These are phyloP conservation scores for Naumovozyma baii DNA, from an alignment of 805 yeast genomes.

Conservation along the genomic window DNA sequence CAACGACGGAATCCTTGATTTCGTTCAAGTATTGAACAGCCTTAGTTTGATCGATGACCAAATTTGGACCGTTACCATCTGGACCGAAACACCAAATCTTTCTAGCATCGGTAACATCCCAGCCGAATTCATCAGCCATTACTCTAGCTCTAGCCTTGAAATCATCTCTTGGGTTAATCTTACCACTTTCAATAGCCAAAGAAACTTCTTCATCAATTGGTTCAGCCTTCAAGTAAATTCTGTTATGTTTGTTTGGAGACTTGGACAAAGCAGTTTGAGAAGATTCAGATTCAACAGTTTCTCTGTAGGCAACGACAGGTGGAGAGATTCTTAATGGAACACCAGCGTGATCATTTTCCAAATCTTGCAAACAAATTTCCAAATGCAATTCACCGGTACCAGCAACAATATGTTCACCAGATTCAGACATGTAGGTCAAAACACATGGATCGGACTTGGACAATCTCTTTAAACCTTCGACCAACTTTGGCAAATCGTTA, in stretches of 20 bases:
- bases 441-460: slow-evolving; percentile 99
- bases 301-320: slow-evolving; percentile 98
- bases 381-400: slow-evolving; percentile 99
- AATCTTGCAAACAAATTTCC: slow-evolving; percentile 93
- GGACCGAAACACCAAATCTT: slow-evolving; percentile 99
- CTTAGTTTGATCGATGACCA: slow-evolving; percentile 99
- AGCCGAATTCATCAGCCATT: slow-evolving; percentile 96
- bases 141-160: slow-evolving; percentile 98
- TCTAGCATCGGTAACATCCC: slow-evolving; percentile 99
- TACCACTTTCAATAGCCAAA: slow-evolving; percentile 86
- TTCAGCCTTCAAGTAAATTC: slow-evolving; percentile 95
- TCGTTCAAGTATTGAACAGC: slow-evolving; percentile 98
- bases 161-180: slow-evolving; percentile 90
- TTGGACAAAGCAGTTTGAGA: slow-evolving; percentile 93
- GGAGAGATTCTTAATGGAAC: slow-evolving; percentile 95
- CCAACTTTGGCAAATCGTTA: slow-evolving; percentile 97
- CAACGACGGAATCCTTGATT: slow-evolving; percentile 98
- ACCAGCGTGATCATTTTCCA: slow-evolving; percentile 99
- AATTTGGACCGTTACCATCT: slow-evolving; percentile 97
- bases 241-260: slow-evolving; percentile 99
- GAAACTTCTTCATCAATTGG: slow-evolving; percentile 92
- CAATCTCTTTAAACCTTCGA: slow-evolving; percentile 99
- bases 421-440: slow-evolving; percentile 70
- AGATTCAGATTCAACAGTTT: slow-evolving; percentile 90
- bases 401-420: slow-evolving; percentile 99